These are phyloP conservation scores for Rhipidocladum racemiflorum DNA, from an alignment of 176 grass and related monocot genomes.

Conservation along the genomic window DNA sequence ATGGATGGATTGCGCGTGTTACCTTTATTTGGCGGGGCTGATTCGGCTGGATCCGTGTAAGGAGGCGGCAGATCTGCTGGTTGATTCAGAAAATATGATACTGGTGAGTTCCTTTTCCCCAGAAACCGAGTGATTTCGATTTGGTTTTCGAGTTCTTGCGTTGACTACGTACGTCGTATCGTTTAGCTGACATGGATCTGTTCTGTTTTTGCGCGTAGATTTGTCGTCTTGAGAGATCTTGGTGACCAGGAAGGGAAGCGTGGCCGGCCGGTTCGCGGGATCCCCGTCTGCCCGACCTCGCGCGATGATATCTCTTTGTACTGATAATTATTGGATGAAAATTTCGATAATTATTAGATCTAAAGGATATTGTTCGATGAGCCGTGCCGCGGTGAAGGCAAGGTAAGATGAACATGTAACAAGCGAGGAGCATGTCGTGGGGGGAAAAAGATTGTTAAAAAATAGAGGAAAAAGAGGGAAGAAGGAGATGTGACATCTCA, in stretches of 20 bases:
- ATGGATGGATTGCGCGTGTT: not conserved
- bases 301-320: slow-evolving; percentile 26
- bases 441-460: no score
- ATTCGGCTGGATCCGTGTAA: not conserved
- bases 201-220: not conserved
- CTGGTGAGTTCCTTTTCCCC: not conserved
- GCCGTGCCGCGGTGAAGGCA: not conserved
- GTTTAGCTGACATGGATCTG: not conserved
- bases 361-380: slow-evolving; percentile 15
- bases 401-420: slow-evolving; percentile 46
- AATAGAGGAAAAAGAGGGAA: not conserved
- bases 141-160: not conserved
- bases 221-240: not conserved
- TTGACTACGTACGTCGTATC: accelerated
- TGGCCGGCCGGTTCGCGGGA: no score
- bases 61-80: not conserved
- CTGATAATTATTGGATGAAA: slow-evolving; percentile 41
- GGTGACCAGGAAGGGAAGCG: no score
- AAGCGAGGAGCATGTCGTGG: not conserved
- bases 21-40: not conserved
- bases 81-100: not conserved
- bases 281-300: not conserved
- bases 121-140: accelerated
- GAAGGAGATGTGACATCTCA: slow-evolving; percentile 27
- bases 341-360: slow-evolving; percentile 56